These are phyloP conservation scores for Aspergillus saccharolyticus DNA, from an alignment of 495 filamentous ascomycete species.

Conservation along the genomic window DNA sequence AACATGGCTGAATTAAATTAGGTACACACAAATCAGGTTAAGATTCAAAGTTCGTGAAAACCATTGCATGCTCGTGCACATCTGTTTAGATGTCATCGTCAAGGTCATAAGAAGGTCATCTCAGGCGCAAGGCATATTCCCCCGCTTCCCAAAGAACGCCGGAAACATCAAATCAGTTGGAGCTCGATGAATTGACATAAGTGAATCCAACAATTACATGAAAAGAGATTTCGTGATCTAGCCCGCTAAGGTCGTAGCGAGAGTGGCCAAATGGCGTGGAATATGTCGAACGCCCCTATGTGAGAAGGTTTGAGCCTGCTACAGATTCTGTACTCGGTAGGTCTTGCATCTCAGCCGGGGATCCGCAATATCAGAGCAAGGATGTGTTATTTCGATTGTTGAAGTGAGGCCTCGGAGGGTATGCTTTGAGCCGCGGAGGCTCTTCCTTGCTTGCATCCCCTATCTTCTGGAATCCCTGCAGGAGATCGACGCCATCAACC, in stretches of 20 bases:
- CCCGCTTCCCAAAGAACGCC: conserved; percentile 31
- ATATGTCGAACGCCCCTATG: neutral
- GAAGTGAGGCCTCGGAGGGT: conserved; percentile 35
- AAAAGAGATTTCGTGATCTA: no score
- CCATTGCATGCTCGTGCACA: conserved; percentile 42
- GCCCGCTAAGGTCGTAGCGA: neutral
- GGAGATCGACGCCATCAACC: conserved; percentile 70
- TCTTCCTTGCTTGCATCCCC: conserved; percentile 48
- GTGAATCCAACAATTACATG: no score
- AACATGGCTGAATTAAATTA: conserved; percentile 12
- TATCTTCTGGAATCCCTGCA: conserved; percentile 88
- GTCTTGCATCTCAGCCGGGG: neutral
- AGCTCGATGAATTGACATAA: conserved; percentile 15
- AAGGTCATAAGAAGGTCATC: conserved; percentile 41
- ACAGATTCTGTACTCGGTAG: neutral
- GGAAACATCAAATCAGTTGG: conserved; percentile 21
- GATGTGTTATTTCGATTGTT: conserved; percentile 40
- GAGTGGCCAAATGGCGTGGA: neutral
- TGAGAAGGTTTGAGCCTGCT: neutral
- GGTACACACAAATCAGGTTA: conserved; percentile 7
- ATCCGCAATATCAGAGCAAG: conserved; percentile 28
- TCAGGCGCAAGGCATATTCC: conserved; percentile 23
- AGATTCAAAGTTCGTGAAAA: conserved; percentile 31
- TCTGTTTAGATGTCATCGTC: conserved; percentile 41
- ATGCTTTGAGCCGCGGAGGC: conserved; percentile 22